Conservation (phyloP, 345 rosid species). For the Luvunga scandens region DNA sequence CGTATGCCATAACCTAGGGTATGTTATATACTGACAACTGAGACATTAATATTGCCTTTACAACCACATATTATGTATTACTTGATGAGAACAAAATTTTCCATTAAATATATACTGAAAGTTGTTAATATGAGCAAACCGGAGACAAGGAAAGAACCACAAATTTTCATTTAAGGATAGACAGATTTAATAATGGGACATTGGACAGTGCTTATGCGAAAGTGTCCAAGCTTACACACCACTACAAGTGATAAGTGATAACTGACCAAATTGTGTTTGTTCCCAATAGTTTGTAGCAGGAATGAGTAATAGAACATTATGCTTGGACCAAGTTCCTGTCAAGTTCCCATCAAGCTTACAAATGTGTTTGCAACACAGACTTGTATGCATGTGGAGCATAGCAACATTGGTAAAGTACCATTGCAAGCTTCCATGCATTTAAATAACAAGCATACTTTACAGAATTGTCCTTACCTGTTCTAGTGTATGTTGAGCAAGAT, state of each 20-base stretch:
- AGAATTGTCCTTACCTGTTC: conserved; percentile 40
- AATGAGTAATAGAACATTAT: not conserved
- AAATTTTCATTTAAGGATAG: not conserved
- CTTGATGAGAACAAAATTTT: not conserved
- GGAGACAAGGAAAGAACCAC: not conserved
- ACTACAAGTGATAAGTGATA: not conserved
- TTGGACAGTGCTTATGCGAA: not conserved
- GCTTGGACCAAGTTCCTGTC: not conserved
- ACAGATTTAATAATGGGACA: not conserved
- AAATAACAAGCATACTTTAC: not conserved
- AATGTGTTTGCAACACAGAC: not conserved
- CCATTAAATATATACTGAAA: not conserved
- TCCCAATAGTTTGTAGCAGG: not conserved
- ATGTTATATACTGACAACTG: not conserved
- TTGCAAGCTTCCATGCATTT: conserved; percentile 22
- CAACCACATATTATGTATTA: not conserved
- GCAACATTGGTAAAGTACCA: not conserved
- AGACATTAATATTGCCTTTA: not conserved
- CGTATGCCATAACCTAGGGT: not conserved
- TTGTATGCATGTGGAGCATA: not conserved
- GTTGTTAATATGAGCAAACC: not conserved
- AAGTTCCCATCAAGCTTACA: not conserved
- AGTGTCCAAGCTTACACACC: not conserved
- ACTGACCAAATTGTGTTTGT: not conserved
- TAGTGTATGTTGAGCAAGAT: conserved; percentile 54